phyloP scores from a whole-genome alignment of 352 stramenopile species.

The Pythium biforme region DNA sequence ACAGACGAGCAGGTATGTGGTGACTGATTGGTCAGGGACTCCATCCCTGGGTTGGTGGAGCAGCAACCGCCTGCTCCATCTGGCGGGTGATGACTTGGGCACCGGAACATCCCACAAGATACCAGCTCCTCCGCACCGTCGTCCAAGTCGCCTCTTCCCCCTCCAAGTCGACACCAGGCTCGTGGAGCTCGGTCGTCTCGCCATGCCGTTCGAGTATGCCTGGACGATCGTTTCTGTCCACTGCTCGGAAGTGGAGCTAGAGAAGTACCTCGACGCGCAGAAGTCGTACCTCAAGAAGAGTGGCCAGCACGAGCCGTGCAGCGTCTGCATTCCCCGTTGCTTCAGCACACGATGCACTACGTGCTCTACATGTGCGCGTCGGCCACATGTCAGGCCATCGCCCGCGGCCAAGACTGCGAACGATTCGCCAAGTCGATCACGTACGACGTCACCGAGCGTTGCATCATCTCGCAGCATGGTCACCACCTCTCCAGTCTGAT shows the following conservation, averaged over 20 bases:
- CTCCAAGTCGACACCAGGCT: no score
- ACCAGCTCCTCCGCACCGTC: no score
- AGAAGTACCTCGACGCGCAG: constrained; percentile 3
- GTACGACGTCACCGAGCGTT: neutral
- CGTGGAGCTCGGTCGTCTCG: no score
- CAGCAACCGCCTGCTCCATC: no score
- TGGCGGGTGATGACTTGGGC: no score
- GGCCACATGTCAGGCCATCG: neutral
- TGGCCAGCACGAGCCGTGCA: constrained; percentile 2
- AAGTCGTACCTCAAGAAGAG: constrained; percentile 9
- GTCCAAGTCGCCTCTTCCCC: no score
- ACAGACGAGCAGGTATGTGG: no score
- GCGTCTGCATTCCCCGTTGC: constrained; percentile 1
- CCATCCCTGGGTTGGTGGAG: no score
- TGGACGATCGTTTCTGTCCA: neutral
- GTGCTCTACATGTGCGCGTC: constrained; percentile 3
- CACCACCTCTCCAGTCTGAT: neutral
- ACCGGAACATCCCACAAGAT: no score
- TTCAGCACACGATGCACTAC: constrained; percentile 7
- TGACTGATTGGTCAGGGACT: no score
- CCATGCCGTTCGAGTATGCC: constrained; percentile 11
- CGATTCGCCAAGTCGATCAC: neutral
- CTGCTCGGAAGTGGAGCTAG: constrained; percentile 1
- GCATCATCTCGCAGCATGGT: no score
- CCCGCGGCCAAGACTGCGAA: neutral